Conservation (phyloP, 2,329 filamentous ascomycete species). For the Scedosporium minutisporum region DNA sequence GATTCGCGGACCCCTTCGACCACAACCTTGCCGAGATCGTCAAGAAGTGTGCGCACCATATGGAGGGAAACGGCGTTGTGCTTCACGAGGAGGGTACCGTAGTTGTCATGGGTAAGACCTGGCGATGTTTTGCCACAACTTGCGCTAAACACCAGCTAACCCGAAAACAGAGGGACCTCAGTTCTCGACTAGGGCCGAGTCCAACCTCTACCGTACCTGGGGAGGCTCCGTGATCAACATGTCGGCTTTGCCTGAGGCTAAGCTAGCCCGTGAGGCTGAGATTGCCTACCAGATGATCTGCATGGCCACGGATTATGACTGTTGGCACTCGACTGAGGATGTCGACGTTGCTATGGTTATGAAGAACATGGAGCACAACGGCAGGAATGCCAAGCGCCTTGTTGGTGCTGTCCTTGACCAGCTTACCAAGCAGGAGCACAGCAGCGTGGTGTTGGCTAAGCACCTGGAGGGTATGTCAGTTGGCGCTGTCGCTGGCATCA, state of each 20-base stretch:
- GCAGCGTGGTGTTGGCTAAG: slow-evolving; percentile 66
- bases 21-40: slow-evolving; percentile 66
- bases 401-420: slow-evolving; percentile 82
- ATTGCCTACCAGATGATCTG: slow-evolving; percentile 97
- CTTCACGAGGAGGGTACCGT: slow-evolving; percentile 78
- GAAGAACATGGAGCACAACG: slow-evolving; percentile 90
- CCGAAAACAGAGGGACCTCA: slow-evolving; percentile 72
- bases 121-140: background rate
- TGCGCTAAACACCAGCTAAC: background rate
- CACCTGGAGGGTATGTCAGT: slow-evolving; percentile 69
- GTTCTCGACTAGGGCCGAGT: slow-evolving; percentile 93
- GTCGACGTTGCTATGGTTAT: slow-evolving; percentile 97
- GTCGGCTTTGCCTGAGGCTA: slow-evolving; percentile 89
- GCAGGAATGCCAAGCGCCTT: slow-evolving; percentile 75
- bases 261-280: slow-evolving; percentile 92
- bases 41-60: slow-evolving; percentile 59
- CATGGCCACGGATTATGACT: slow-evolving; percentile 99
- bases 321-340: slow-evolving; percentile 77
- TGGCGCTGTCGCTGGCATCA: slow-evolving; percentile 73
- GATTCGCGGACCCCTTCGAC: slow-evolving; percentile 95
- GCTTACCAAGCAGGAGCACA: slow-evolving; percentile 67
- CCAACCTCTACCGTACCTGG: slow-evolving; percentile 88
- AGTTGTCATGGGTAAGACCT: slow-evolving; percentile 76
- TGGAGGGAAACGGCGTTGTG: slow-evolving; percentile 75
- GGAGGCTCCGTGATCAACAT: slow-evolving; percentile 97